Evolutionary conservation across 2,329 filamentous ascomycete species (phyloP).

Genomic region (Colletotrichum falcatum): DNA sequence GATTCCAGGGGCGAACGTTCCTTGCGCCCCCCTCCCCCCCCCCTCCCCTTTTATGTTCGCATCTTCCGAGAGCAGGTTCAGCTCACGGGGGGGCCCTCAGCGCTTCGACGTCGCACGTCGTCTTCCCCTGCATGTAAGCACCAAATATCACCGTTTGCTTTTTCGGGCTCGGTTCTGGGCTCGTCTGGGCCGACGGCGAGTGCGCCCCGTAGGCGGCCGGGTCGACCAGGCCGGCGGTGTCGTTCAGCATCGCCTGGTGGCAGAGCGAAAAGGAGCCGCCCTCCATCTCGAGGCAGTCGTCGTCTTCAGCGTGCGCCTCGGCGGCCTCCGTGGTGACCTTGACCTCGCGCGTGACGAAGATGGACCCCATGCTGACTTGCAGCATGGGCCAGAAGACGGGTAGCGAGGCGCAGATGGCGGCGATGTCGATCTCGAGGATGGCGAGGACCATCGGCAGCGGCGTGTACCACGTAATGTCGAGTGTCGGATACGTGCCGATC

Average conservation of each 20-base stretch:
- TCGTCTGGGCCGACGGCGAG: too few relatives aligned
- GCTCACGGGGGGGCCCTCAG: neutral
- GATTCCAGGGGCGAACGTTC: neutral
- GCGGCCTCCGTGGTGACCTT: conserved; percentile 38
- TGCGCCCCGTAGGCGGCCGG: neutral
- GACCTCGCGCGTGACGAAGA: conserved; percentile 53
- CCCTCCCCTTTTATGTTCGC: too few relatives aligned
- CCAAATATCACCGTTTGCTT: conserved; percentile 16
- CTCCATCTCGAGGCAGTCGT: conserved; percentile 22
- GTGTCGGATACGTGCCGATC: conserved; percentile 49
- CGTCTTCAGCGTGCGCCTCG: conserved; percentile 16
- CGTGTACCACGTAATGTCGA: conserved; percentile 53
- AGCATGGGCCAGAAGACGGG: conserved; percentile 44
- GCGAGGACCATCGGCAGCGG: conserved; percentile 49
- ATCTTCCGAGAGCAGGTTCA: too few relatives aligned
- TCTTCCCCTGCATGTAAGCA: conserved; percentile 26
- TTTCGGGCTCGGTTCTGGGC: neutral
- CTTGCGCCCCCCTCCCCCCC: neutral
- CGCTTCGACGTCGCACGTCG: conserved; percentile 11
- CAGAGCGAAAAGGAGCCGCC: neutral
- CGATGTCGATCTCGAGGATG: conserved; percentile 49
- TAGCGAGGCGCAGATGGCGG: conserved; percentile 35
- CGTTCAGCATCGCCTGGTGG: conserved; percentile 4
- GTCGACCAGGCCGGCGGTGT: conserved; percentile 1
- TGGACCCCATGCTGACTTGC: conserved; percentile 45